A percentile compares a stretch with the other conserved stretches of the same genome.
These are phyloP conservation scores for Huntiella savannae DNA, from an alignment of 2,329 filamentous ascomycete genomes.

Conservation along the genomic window DNA sequence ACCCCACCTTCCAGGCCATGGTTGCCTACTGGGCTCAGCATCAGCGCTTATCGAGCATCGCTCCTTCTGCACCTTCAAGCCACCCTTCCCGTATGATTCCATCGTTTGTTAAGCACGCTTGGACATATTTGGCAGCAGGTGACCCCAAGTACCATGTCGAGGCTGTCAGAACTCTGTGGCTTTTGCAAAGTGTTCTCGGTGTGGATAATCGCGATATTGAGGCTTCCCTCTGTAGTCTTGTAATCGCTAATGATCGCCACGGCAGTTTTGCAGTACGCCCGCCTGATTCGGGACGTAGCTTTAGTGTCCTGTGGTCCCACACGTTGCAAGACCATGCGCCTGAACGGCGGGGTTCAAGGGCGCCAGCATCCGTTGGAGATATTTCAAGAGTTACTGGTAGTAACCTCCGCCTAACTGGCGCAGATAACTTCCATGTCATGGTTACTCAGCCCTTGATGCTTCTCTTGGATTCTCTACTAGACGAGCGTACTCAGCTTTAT, in stretches of 20 bases:
- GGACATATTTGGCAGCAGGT: slow-evolving; percentile 62
- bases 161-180: slow-evolving; percentile 69
- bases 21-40: slow-evolving; percentile 22
- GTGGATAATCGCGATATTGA: slow-evolving; percentile 55
- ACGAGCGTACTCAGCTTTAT: slow-evolving; percentile 54
- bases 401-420: slow-evolving; percentile 29
- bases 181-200: slow-evolving; percentile 56
- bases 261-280: slow-evolving; percentile 28
- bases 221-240: slow-evolving; percentile 51
- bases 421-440: slow-evolving; percentile 50
- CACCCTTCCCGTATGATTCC: slow-evolving; percentile 38
- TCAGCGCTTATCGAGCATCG: slow-evolving; percentile 6
- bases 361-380: slow-evolving; percentile 1
- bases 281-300: slow-evolving; percentile 47
- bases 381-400: slow-evolving; percentile 16
- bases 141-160: slow-evolving; percentile 91
- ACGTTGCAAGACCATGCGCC: slow-evolving; percentile 41
- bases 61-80: slow-evolving; percentile 15
- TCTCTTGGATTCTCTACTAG: slow-evolving; percentile 57
- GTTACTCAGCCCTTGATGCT: slow-evolving; percentile 66
- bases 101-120: slow-evolving; percentile 52
- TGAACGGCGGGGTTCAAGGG: slow-evolving; percentile 31
- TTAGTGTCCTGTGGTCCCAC: slow-evolving; percentile 69
- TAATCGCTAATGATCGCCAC: slow-evolving; percentile 35
- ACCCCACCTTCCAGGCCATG: slow-evolving; percentile 38